A percentile compares a stretch with the other conserved stretches of the same genome.
Conservation (phyloP, 2,329 filamentous ascomycete species). For the Claviceps sp. region DNA sequence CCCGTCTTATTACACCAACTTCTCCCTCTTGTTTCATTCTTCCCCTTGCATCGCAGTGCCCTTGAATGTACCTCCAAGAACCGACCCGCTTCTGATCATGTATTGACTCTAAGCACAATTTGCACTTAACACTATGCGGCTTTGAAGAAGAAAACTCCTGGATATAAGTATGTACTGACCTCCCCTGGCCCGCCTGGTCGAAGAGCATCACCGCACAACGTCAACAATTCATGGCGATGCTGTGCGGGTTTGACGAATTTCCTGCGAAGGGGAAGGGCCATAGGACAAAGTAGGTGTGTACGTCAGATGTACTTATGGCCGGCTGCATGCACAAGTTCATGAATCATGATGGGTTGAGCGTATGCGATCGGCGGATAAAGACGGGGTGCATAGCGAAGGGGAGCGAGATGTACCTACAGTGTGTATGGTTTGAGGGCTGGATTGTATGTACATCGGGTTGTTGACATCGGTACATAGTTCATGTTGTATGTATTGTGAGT, state of each 20-base stretch:
- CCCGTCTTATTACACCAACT: neutral
- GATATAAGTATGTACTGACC: neutral
- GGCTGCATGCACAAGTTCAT: neutral
- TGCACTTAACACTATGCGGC: too few species aligned
- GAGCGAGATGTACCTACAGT: too few species aligned
- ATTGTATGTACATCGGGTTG: too few species aligned
- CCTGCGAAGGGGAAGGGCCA: neutral
- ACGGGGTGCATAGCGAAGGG: too few species aligned
- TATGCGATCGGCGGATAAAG: neutral
- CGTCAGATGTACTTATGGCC: neutral
- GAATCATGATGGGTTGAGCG: too few species aligned
- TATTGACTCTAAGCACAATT: too few species aligned
- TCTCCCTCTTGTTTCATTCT: neutral
- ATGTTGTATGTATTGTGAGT: too few species aligned
- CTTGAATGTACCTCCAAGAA: neutral
- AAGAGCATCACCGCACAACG: slow-evolving; percentile 44
- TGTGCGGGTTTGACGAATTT: slow-evolving; percentile 34
- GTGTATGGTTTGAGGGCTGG: too few species aligned
- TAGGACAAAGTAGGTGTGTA: neutral
- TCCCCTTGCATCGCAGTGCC: neutral
- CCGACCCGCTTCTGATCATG: too few species aligned
- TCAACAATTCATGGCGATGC: slow-evolving; percentile 40
- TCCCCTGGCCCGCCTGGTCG: neutral
- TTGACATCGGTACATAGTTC: too few species aligned
- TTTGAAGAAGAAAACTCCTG: too few species aligned